Evolutionary conservation across 2,329 filamentous ascomycete species (phyloP).

Genomic region (Penicillium sp.): DNA sequence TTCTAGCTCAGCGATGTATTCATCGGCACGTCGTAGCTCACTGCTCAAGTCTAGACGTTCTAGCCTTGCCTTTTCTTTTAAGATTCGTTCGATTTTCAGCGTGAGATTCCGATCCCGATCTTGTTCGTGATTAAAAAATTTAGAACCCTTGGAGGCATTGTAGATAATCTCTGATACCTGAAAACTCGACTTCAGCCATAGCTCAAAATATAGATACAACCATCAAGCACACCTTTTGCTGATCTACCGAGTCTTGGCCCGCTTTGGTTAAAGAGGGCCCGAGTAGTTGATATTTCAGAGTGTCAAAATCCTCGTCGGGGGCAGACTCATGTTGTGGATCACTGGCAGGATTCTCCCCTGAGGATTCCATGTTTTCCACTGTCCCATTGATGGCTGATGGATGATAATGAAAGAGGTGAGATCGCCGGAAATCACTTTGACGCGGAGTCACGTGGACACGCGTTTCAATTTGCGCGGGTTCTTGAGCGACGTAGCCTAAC

Average conservation of each 20-base stretch:
- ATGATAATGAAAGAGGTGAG: not conserved
- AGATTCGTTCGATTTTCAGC: conserved; percentile 76
- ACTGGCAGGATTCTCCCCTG: conserved; percentile 16
- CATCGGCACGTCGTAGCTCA: conserved; percentile 74
- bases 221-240: conserved; percentile 63
- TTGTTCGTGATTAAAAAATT: conserved; percentile 92
- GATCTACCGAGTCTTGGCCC: conserved; percentile 90
- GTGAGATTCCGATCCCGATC: conserved; percentile 77
- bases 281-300: conserved; percentile 83
- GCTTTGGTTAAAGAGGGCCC: conserved; percentile 92
- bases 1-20: conserved; percentile 77
- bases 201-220: not conserved
- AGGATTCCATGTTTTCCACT: conserved; percentile 22
- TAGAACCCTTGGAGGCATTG: conserved; percentile 92
- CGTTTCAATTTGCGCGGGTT: conserved; percentile 25
- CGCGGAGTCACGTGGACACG: conserved; percentile 37
- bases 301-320: conserved; percentile 48
- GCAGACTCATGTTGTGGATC: conserved; percentile 1
- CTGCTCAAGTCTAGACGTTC: conserved; percentile 71
- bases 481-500: not conserved
- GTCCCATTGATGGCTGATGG: conserved; percentile 10
- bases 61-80: conserved; percentile 70
- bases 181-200: conserved; percentile 6
- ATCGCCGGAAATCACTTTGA: conserved; percentile 20
- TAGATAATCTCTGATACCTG: conserved; percentile 95